Percentiles rank a stretch among this genome's conserved stretches.
Conservation (phyloP, 2,329 filamentous ascomycete species). For the Colletotrichum horii region DNA sequence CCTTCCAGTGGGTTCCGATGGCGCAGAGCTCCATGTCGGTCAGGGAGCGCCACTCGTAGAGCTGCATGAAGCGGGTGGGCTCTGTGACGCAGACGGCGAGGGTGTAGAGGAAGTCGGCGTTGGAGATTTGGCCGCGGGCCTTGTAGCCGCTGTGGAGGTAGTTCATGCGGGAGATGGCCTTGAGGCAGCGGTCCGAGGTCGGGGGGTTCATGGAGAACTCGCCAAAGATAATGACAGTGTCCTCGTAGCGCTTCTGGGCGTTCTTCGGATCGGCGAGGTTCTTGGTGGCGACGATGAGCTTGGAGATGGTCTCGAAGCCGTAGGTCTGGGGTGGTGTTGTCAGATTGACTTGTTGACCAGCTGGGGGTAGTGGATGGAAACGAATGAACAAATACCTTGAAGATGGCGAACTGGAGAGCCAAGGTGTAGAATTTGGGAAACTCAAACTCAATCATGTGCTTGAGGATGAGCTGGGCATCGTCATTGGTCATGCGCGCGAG, state of each 20-base stretch:
- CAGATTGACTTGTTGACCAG: background rate
- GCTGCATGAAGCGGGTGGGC: constrained; percentile 65
- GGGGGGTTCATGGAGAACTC: constrained; percentile 42
- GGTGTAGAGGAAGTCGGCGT: constrained; percentile 44
- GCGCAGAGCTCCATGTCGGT: constrained; percentile 73
- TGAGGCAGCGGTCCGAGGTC: constrained; percentile 36
- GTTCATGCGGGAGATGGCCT: constrained; percentile 44
- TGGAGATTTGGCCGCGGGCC: constrained; percentile 38
- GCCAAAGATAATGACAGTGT: constrained; percentile 41
- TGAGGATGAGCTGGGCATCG: constrained; percentile 50
- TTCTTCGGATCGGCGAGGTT: constrained; percentile 35
- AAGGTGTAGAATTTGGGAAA: constrained; percentile 44
- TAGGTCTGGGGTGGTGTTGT: constrained; percentile 37
- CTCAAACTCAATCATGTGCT: constrained; percentile 35
- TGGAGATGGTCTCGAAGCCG: constrained; percentile 40
- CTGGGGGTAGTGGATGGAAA: no score
- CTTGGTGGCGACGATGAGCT: constrained; percentile 39
- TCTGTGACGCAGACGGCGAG: constrained; percentile 67
- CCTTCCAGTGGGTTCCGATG: constrained; percentile 73
- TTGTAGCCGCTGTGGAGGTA: constrained; percentile 42
- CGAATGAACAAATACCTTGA: constrained; percentile 34
- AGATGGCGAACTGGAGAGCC: constrained; percentile 42
- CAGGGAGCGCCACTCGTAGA: constrained; percentile 73
- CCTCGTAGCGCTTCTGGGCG: constrained; percentile 46
- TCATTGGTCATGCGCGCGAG: constrained; percentile 44